Evolutionary conservation across 306 rosid species (phyloP), one percentile per base, ranked within the genome.

Genomic region (Cucumis hystrix): DNA sequence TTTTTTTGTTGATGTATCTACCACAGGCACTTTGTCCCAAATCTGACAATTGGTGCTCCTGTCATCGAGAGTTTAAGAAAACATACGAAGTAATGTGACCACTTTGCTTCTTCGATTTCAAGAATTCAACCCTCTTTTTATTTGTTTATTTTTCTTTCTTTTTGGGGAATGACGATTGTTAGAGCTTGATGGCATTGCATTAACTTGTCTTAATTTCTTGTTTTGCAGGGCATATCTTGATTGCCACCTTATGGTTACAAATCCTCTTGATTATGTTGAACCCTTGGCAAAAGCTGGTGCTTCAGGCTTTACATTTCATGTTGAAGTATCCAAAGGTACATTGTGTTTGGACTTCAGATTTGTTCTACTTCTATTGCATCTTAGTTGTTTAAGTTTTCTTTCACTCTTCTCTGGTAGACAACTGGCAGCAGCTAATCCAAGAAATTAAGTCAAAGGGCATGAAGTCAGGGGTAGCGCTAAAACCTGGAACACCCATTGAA

Each of bases 221-320:
- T 74, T 45, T 58, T 75, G 61, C 87, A 96, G 99, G 82, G 97
- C 96, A 33, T 96, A 96, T 89, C 85, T 96, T 76, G 99, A 96
- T 81, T 96, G 98, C 76, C 99, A 96, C 82, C 96, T 96, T 75
- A 93, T 93, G 98, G 98, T 93, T 64, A 91, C 98, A 17, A 93
- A 93, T 83, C 98, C 98, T 64, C 84, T 91, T 77, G 97, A 91
- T 87, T 93, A 91, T 78, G 89, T 92, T 80, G 97, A 96, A 75
- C 90, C 97, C 74, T 43, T 96, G 80, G 91, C 83, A 72, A 92
- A 82, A 85, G 97, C 99, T 67, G 98, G 98, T 73, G 98, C 99
- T 80, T 96, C 98, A 9, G 98, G 98, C 75, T 92, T 92, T 79
- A 96, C 99, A 40, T 96, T 96, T 83, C 99, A 96, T 54, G 84